These are phyloP conservation scores for Chlamydomonas eustigma DNA, from an alignment of 139 green algal genomes.

Conservation along the genomic window DNA sequence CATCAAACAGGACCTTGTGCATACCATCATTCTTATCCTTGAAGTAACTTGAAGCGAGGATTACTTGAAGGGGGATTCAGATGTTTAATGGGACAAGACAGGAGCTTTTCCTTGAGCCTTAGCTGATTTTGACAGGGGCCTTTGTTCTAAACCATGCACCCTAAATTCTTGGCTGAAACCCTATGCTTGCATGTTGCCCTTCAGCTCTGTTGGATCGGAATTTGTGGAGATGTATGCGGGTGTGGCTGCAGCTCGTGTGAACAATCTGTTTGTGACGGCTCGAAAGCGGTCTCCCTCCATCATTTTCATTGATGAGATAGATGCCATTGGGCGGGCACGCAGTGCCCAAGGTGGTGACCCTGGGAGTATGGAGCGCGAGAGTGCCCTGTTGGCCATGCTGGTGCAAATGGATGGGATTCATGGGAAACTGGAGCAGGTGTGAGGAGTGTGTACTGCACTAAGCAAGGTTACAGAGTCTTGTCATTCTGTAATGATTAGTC, in stretches of 20 bases:
- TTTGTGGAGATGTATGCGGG: constrained; percentile 68
- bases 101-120: too few species aligned
- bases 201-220: constrained; percentile 51
- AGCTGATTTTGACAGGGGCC: too few species aligned
- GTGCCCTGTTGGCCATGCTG: constrained; percentile 56
- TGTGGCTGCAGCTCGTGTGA: constrained; percentile 54
- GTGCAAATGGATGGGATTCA: constrained; percentile 63
- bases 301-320: constrained; percentile 95
- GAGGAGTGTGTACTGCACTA: background rate
- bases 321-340: constrained; percentile 32
- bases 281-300: constrained; percentile 82
- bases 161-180: too few species aligned
- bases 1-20: too few species aligned
- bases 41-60: too few species aligned
- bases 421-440: constrained; percentile 39
- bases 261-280: constrained; percentile 49
- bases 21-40: too few species aligned
- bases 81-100: too few species aligned
- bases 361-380: constrained; percentile 55
- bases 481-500: too few species aligned
- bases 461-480: too few species aligned
- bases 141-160: too few species aligned
- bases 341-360: constrained; percentile 38
- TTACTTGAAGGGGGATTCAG: too few species aligned
- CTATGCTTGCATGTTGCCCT: too few species aligned